Evolutionary conservation across 1,284 basidiomycete species (phyloP).

Genomic region (Naganishia sp.): DNA sequence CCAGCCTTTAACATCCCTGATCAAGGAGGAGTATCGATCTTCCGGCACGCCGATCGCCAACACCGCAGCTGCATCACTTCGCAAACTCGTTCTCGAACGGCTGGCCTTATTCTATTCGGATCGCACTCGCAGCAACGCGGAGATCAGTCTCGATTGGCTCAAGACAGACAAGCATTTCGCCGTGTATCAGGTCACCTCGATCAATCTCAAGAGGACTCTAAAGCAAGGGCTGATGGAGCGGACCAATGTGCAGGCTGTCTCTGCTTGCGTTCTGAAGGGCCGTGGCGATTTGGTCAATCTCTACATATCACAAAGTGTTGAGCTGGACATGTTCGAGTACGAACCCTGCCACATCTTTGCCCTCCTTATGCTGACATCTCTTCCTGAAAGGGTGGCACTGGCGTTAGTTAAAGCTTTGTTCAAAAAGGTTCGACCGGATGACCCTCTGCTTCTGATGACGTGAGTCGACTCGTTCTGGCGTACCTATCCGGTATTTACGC

Average conservation of each 20-base stretch:
- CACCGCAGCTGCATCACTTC: conserved; percentile 39
- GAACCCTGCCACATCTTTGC: conserved; percentile 48
- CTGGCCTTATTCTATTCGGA: conserved; percentile 91
- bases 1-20: conserved; percentile 66
- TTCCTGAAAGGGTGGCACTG: conserved; percentile 65
- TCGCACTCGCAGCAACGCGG: conserved; percentile 70
- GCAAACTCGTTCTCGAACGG: conserved; percentile 73
- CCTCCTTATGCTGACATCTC: not conserved
- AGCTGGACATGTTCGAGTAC: conserved; percentile 90
- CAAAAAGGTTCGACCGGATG: conserved; percentile 72
- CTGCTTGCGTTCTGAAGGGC: conserved; percentile 68
- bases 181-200: conserved; percentile 58
- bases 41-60: conserved; percentile 37
- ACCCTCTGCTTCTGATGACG: conserved; percentile 85
- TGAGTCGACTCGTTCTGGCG: conserved; percentile 23
- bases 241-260: conserved; percentile 58
- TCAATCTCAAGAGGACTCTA: conserved; percentile 47
- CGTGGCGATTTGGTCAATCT: conserved; percentile 65
- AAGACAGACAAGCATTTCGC: conserved; percentile 67
- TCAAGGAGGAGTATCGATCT: conserved; percentile 71
- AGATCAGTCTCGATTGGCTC: conserved; percentile 73
- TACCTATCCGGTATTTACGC: not conserved
- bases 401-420: conserved; percentile 76
- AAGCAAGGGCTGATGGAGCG: conserved; percentile 38
- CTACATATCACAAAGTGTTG: conserved; percentile 70